Evolutionary conservation across 2,329 filamentous ascomycete genomes (phyloP).

Genomic region (Cyanodermella asteris): DNA sequence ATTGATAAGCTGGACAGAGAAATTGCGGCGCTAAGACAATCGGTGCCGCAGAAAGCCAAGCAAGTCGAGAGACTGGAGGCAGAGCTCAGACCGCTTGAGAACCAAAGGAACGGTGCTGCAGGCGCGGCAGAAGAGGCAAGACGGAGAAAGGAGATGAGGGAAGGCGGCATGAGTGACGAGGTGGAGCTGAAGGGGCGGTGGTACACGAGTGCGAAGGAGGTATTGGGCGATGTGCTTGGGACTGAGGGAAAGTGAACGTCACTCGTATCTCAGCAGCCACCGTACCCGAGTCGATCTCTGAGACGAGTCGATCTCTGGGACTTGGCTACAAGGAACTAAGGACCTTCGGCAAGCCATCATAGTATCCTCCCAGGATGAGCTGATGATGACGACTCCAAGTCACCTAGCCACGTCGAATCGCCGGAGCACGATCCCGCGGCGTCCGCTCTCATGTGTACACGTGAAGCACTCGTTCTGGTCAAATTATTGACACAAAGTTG

Average conservation of each 20-base stretch:
- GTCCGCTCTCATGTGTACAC: too few species aligned
- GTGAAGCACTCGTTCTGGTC: too few species aligned
- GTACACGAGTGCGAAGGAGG: slow-evolving; percentile 6
- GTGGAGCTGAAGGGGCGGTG: slow-evolving; percentile 7
- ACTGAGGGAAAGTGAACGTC: slow-evolving; percentile 1
- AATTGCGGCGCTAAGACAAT: slow-evolving; percentile 15
- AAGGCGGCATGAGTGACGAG: slow-evolving; percentile 5
- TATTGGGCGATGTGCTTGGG: slow-evolving; percentile 5
- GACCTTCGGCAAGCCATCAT: too few species aligned
- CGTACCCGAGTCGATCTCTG: too few species aligned
- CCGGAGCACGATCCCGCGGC: too few species aligned
- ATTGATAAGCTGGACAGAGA: slow-evolving; percentile 20
- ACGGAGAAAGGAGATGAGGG: slow-evolving; percentile 16
- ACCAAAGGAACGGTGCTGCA: slow-evolving; percentile 20
- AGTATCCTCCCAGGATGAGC: too few species aligned
- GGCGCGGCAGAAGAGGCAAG: slow-evolving; percentile 24
- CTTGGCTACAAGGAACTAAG: too few species aligned
- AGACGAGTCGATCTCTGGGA: too few species aligned
- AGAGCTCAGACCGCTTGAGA: slow-evolving; percentile 21
- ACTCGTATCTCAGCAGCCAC: neutral
- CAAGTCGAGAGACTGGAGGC: slow-evolving; percentile 23
- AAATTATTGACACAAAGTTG: too few species aligned
- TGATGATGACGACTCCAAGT: too few species aligned
- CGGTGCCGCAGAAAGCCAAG: slow-evolving; percentile 20
- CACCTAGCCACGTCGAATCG: too few species aligned